These are phyloP conservation scores for Adenanthera pavonina DNA, from an alignment of 306 rosid species.

Conservation along the genomic window DNA sequence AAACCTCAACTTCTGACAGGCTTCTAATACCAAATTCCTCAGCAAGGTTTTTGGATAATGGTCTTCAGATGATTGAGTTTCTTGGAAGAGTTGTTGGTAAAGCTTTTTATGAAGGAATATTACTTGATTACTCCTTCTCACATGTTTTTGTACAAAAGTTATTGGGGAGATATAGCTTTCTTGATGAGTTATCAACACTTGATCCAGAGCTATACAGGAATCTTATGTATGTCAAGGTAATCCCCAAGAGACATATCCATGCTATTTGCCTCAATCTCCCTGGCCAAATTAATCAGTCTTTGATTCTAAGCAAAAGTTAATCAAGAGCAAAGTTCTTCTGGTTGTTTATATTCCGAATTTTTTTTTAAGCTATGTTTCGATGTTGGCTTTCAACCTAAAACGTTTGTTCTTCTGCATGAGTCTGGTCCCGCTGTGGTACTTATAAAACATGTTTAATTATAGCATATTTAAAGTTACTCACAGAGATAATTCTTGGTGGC, in stretches of 20 bases:
- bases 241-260: slow-evolving; percentile 32
- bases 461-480: slow-evolving; percentile 21
- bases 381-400: slow-evolving; percentile 24
- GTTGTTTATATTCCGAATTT: slow-evolving; percentile 15
- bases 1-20: slow-evolving; percentile 87
- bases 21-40: slow-evolving; percentile 83
- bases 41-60: slow-evolving; percentile 87
- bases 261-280: slow-evolving; percentile 30
- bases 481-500: slow-evolving; percentile 24
- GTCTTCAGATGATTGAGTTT: slow-evolving; percentile 96
- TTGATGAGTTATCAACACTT: slow-evolving; percentile 94
- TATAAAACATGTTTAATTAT: slow-evolving; percentile 25
- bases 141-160: slow-evolving; percentile 92
- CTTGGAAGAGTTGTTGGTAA: slow-evolving; percentile 98
- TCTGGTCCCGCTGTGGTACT: slow-evolving; percentile 29
- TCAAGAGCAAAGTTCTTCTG: slow-evolving; percentile 16
- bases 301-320: slow-evolving; percentile 17
- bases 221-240: slow-evolving; percentile 97
- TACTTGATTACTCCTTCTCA: slow-evolving; percentile 95
- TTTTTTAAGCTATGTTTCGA: slow-evolving; percentile 21
- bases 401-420: slow-evolving; percentile 31
- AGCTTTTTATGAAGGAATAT: slow-evolving; percentile 97
- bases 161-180: slow-evolving; percentile 94
- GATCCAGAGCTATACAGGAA: slow-evolving; percentile 92
- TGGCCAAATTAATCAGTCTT: not conserved